These are phyloP conservation scores for Xylaria sp. DNA, from an alignment of 2,329 filamentous ascomycete species.

Conservation along the genomic window DNA sequence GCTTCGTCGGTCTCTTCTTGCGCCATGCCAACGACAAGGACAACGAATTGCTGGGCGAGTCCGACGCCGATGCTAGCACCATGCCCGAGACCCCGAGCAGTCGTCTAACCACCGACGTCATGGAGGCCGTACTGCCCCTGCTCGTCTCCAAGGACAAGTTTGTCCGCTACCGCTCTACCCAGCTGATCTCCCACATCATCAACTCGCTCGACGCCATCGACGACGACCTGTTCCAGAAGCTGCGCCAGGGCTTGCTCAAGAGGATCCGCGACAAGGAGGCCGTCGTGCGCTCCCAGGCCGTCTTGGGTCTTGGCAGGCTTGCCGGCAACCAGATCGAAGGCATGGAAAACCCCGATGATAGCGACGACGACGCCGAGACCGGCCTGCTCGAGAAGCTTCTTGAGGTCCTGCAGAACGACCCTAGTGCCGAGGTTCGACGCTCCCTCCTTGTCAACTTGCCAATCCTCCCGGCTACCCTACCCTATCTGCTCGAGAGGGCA, in stretches of 20 bases:
- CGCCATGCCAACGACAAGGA: conserved; percentile 77
- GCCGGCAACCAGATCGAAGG: conserved; percentile 81
- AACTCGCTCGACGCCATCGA: conserved; percentile 93
- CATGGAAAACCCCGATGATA: conserved; percentile 75
- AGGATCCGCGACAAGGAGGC: conserved; percentile 94
- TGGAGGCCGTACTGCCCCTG: conserved; percentile 79
- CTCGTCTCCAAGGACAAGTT: conserved; percentile 90
- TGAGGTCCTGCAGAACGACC: conserved; percentile 91
- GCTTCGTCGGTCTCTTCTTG: conserved; percentile 89
- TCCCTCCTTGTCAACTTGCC: conserved; percentile 92
- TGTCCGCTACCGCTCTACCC: conserved; percentile 88
- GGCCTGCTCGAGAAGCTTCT: conserved; percentile 85
- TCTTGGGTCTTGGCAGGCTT: conserved; percentile 86
- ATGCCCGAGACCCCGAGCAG: conserved; percentile 86
- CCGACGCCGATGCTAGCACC: conserved; percentile 74
- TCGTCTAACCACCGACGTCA: conserved; percentile 78
- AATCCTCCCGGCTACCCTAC: conserved; percentile 82
- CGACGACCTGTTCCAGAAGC: conserved; percentile 86
- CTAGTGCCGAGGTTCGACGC: conserved; percentile 90
- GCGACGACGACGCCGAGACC: conserved; percentile 73
- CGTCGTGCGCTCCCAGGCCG: conserved; percentile 90
- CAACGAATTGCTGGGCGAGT: conserved; percentile 72
- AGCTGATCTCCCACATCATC: conserved; percentile 89
- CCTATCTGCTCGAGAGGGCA: conserved; percentile 88
- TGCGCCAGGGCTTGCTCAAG: conserved; percentile 82